Base-by-base conservation (phyloP, 1,284 basidiomycete genomes). In the Volvariella volvacea region DNA sequence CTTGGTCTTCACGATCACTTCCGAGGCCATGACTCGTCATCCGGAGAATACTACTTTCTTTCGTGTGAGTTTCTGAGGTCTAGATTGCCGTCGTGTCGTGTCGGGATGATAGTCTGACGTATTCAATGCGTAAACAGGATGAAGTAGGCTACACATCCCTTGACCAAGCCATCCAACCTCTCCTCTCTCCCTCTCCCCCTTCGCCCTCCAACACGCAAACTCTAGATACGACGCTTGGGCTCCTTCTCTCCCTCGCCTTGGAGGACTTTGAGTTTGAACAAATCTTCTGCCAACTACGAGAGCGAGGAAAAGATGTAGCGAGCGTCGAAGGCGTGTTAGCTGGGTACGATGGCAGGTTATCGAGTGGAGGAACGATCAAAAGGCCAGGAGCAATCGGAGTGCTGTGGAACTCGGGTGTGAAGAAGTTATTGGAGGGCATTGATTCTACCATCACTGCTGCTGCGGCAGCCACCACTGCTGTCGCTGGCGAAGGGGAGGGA, bases 101-200 rank as follows among this genome's bases (percentile, higher is more conserved):
- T n/a, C n/a, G n/a, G n/a, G n/a, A n/a, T n/a, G n/a, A n/a, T n/a
- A n/a, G n/a, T n/a, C n/a, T n/a, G n/a, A n/a, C n/a, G n/a, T n/a
- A n/a, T n/a, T n/a, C n/a, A n/a, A n/a, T n/a, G n/a, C n/a, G 8
- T 33, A 6, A 43, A 22, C 34, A 89, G 86, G 68, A 67, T 30
- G 71, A 72, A 46, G 79, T 89, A 7, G 83, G 83, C 2, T 88
- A 83, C 49, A 65, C 73, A 17, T 72, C 76, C 0, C 66, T 90
- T 22, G 66, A 69, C 6, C 68, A 78, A 45, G 78, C 84, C 0
- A 61, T 83, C 12, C 61, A 66, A 7, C 62, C 66, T 1, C 70
- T 85, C 25, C 58, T 78, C 12, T 28, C 25, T 28, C n/a, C n/a
- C n/a, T n/a, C n/a, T n/a, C n/a, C n/a, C n/a, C n/a, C n/a, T n/a